Conservation (phyloP, 2,329 filamentous ascomycete genomes). For the Trichoderma hamatum region DNA sequence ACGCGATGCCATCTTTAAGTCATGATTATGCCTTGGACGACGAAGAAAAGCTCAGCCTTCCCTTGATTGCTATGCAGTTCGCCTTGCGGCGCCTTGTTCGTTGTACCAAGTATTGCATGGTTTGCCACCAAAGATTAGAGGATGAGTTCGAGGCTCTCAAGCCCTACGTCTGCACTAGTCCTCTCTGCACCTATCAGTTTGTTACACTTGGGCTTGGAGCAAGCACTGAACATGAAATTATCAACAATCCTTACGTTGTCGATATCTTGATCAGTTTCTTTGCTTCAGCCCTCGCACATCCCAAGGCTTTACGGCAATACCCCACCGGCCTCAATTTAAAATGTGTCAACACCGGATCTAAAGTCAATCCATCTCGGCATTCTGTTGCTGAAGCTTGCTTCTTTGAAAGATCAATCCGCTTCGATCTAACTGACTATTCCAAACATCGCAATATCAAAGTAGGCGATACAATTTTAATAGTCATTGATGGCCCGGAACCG, state of each 20-base stretch:
- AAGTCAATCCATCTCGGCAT: not conserved
- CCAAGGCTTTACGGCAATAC: slow-evolving; percentile 47
- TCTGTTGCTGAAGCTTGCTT: slow-evolving; percentile 17
- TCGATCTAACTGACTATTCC: not conserved
- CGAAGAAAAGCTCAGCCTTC: slow-evolving; percentile 50
- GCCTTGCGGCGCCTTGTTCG: slow-evolving; percentile 74
- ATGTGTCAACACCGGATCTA: slow-evolving; percentile 31
- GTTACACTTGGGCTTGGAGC: slow-evolving; percentile 84
- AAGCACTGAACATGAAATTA: slow-evolving; percentile 81
- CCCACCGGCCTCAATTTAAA: slow-evolving; percentile 48
- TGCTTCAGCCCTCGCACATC: slow-evolving; percentile 57
- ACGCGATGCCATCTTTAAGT: slow-evolving; percentile 30
- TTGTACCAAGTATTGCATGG: slow-evolving; percentile 84
- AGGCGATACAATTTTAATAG: slow-evolving; percentile 12
- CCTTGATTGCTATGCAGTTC: slow-evolving; percentile 71
- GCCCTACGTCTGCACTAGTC: slow-evolving; percentile 75
- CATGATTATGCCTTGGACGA: slow-evolving; percentile 39
- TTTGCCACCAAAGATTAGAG: slow-evolving; percentile 73
- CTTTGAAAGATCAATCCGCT: not conserved
- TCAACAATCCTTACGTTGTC: slow-evolving; percentile 77
- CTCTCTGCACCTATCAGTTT: slow-evolving; percentile 85
- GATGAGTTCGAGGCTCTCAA: slow-evolving; percentile 70
- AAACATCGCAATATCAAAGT: not conserved
- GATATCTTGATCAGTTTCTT: slow-evolving; percentile 85
- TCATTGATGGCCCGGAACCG: not conserved